Evolutionary conservation across 2,329 filamentous ascomycete species (phyloP), one percentile per base, ranked within the genome.

Genomic region (Xylariaceae sp.): DNA sequence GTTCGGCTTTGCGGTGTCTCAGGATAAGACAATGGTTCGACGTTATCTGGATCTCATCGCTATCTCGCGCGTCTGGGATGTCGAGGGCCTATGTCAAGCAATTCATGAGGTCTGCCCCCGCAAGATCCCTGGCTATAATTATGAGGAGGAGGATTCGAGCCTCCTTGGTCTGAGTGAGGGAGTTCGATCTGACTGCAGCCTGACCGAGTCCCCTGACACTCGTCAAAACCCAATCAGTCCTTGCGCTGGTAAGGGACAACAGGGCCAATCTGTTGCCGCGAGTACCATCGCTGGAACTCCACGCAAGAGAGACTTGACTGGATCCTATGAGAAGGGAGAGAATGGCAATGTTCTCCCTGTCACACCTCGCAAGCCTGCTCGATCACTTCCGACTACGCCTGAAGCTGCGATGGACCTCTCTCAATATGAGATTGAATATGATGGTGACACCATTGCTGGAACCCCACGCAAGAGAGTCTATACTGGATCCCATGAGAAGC

Each of bases 11-110:
- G 56, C 61, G 1, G 53, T 58, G 13, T 50, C 54, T 2, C 64
- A 64, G 5, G 52, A 65, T 2, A 67, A 61, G 52, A 56, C 35
- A 6, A 68, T 67, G 37, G 66, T 76, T 34, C 73, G 68, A 55
- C 64, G 67, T 2, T 76, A 74, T 58, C 71, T 87, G 2, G 78
- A 81, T 51, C 74, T 74, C 51, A 78, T 85, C 3, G 76, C 78
- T 37, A 74, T 87, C 34, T 81, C 81, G 23, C 75, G 80, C 23
- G 77, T 86, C 0, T 87, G 87, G 64, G 82, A 85, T 60, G 64
- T 84, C 9, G 77, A 84, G 51, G 84, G 84, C 0, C 65, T 87
- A 15, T 79, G 76, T 76, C 82, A 86, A 67, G 82, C 82, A 0
- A 65, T 87, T 39, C 71, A 68, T 1, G 84, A 87, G 64, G 23